Evolutionary conservation across 2,329 filamentous ascomycete species (phyloP).

Genomic region (Colletotrichum sp.): DNA sequence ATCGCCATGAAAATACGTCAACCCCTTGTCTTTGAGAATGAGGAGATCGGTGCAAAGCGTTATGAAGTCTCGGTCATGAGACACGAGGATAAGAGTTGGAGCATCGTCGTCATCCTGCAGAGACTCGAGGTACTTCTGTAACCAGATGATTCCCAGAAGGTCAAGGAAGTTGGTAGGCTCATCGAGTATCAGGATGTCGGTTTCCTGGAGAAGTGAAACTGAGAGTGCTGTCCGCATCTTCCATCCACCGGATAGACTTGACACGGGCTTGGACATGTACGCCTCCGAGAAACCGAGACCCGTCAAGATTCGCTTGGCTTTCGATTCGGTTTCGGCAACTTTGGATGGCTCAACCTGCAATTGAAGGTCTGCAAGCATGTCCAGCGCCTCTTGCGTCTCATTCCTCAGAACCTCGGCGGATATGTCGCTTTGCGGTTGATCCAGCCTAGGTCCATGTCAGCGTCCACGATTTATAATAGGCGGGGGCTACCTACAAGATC

Average conservation of each 20-base stretch:
- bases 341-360: slow-evolving; percentile 70
- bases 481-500: slow-evolving; percentile 43
- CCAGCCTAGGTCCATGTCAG: slow-evolving; percentile 35
- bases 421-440: slow-evolving; percentile 62
- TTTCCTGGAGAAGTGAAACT: slow-evolving; percentile 70
- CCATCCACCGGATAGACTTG: slow-evolving; percentile 79
- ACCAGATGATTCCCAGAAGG: slow-evolving; percentile 82
- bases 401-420: slow-evolving; percentile 59
- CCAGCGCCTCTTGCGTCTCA: slow-evolving; percentile 73
- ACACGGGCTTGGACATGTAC: slow-evolving; percentile 62
- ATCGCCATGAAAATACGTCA: slow-evolving; percentile 79
- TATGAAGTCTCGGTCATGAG: slow-evolving; percentile 83
- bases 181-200: slow-evolving; percentile 81
- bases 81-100: slow-evolving; percentile 78
- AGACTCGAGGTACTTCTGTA: slow-evolving; percentile 73
- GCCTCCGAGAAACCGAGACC: slow-evolving; percentile 75
- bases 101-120: slow-evolving; percentile 56
- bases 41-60: slow-evolving; percentile 80
- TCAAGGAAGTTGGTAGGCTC: slow-evolving; percentile 90
- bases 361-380: slow-evolving; percentile 73
- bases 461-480: neutral
- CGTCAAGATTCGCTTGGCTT: slow-evolving; percentile 68
- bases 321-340: slow-evolving; percentile 66
- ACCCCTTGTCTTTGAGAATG: slow-evolving; percentile 72
- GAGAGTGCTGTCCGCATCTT: slow-evolving; percentile 73